Evolutionary conservation across 805 yeast genomes (phyloP), one percentile per base, ranked within the genome.

Genomic region (Saccharomycopsis olivae): DNA sequence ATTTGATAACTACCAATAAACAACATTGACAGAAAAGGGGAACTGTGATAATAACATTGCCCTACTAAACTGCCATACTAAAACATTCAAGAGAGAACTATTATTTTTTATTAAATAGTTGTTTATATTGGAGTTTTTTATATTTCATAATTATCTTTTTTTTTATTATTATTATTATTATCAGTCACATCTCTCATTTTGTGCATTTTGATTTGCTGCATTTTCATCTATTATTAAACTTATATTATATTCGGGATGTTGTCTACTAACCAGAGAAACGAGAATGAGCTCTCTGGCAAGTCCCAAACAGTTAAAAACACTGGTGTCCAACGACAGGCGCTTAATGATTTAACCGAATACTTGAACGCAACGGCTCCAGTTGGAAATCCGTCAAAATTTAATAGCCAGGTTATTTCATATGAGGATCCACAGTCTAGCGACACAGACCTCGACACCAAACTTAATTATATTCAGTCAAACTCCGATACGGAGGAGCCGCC

Each of bases 301-400:
- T 5, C 15, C 35, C 15, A 23, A 15, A 6, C 29, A 21, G 4
- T 10, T 5, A 18, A 27, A 20, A 36, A 36, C 17, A 8, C 5
- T 6, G 6, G 8, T 4, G 16, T n/a, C 33, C 16, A 40, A 35
- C 23, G 43, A 33, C 19, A 29, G 13, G 43, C 43, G 5, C 31
- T 40, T 20, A 40, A 34, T 35, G 43, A 40, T 35, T 23, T 40
- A 10, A 40, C 43, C 4, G 24, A 35, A 13, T 28, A 40, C 15
- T 35, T 40, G 29, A 40, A 33, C 16, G n/a, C 36, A 5, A 36
- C 29, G 4, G 23, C 34, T 21, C 6, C 25, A 15, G 31, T 10
- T 28, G 15, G n/a, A 10, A 10, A 10, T 9, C 5, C n/a, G 5
- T 14, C 31, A 13, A 8, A 10, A 28, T 13, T n/a, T 14, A 10